Conservation (phyloP, 257 asterid genomes). For the Solanum pinnatisectum region DNA sequence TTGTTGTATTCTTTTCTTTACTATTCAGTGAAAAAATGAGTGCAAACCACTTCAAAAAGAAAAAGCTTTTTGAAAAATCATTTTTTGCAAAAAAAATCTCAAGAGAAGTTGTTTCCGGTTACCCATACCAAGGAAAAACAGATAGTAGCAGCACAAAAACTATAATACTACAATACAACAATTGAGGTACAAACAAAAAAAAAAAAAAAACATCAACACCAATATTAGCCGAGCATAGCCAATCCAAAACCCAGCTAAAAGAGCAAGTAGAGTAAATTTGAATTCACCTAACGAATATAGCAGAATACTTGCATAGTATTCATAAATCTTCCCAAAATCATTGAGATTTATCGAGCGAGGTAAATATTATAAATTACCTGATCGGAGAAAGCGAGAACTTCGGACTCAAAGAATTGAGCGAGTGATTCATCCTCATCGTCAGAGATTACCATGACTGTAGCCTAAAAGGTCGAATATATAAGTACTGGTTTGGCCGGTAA, state of each 20-base stretch:
- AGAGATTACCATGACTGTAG: constrained; percentile 34
- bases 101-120: background rate
- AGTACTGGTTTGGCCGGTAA: background rate
- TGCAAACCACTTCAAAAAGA: background rate
- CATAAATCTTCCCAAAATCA: background rate
- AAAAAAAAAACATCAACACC: background rate
- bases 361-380: constrained; percentile 23
- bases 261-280: background rate
- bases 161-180: background rate
- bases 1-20: too few relatives aligned
- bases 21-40: background rate
- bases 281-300: background rate
- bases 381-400: constrained; percentile 67
- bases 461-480: background rate
- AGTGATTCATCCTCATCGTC: constrained; percentile 80
- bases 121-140: too few relatives aligned
- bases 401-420: constrained; percentile 80
- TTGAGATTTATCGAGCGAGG: background rate
- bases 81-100: background rate
- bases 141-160: background rate
- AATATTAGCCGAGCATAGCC: background rate
- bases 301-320: background rate
- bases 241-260: background rate
- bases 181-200: background rate
- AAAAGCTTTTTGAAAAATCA: background rate